A percentile compares a stretch with the other conserved stretches of the same genome.
These are phyloP conservation scores for Phytopythium cucurbitacearum DNA, from an alignment of 352 stramenopile species.

Conservation along the genomic window DNA sequence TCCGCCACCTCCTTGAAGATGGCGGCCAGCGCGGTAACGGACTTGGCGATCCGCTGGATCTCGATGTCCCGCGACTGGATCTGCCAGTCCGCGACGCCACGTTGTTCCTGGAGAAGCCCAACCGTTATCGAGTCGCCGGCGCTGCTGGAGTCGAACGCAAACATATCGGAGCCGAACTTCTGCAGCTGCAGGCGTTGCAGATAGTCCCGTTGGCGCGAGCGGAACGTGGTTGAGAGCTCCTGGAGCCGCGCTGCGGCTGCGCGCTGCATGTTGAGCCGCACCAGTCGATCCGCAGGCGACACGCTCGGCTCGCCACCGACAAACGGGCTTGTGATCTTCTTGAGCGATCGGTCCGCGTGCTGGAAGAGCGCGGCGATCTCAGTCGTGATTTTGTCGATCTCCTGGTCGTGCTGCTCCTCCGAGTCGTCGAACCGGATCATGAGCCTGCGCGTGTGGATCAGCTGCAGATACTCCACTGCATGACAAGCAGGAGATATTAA, in stretches of 20 bases:
- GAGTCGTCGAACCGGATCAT: slow-evolving; percentile 82
- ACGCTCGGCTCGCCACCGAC: slow-evolving; percentile 34
- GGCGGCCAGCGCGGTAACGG: slow-evolving; percentile 52
- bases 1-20: slow-evolving; percentile 80
- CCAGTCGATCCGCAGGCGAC: slow-evolving; percentile 48
- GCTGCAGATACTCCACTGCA: slow-evolving; percentile 76
- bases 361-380: slow-evolving; percentile 68
- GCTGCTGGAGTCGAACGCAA: slow-evolving; percentile 31
- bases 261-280: slow-evolving; percentile 67
- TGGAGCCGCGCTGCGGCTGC: slow-evolving; percentile 58
- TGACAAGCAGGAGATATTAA: not conserved
- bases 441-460: slow-evolving; percentile 67
- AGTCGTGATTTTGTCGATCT: slow-evolving; percentile 63
- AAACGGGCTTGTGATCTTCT: slow-evolving; percentile 63
- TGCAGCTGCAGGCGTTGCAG: slow-evolving; percentile 66
- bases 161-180: slow-evolving; percentile 67
- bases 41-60: slow-evolving; percentile 76
- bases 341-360: slow-evolving; percentile 56
- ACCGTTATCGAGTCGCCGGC: slow-evolving; percentile 19
- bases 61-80: slow-evolving; percentile 62
- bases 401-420: slow-evolving; percentile 59
- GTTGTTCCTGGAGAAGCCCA: not conserved
- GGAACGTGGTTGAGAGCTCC: slow-evolving; percentile 58
- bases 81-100: slow-evolving; percentile 19
- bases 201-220: slow-evolving; percentile 66